A percentile compares a stretch with the other conserved stretches of the same genome.
phyloP scores from a whole-genome alignment of 257 asterid genomes.

The Cynanchum wilfordii region DNA sequence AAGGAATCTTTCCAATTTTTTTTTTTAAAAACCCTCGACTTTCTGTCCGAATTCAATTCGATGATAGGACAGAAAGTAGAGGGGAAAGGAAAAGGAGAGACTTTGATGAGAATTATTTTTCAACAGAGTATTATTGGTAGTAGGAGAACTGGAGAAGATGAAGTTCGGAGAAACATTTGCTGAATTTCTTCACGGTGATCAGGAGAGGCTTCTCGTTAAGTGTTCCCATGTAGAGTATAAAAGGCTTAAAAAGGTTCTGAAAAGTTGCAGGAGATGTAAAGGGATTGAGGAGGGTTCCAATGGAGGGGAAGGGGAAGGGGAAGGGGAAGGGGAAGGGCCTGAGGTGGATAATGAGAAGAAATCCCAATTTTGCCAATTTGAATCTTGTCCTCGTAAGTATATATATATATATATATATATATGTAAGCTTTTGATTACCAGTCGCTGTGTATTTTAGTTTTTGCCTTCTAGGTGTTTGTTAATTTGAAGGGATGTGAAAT shows the following conservation, averaged over 20 bases:
- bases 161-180: constrained; percentile 78
- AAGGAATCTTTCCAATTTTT: neutral
- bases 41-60: neutral
- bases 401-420: too few species aligned
- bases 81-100: neutral
- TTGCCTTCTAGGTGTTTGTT: neutral
- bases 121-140: too few species aligned
- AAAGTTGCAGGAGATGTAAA: constrained; percentile 58
- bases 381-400: constrained; percentile 49
- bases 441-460: neutral
- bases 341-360: constrained; percentile 9
- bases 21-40: neutral
- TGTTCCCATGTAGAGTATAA: constrained; percentile 72
- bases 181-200: constrained; percentile 57
- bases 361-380: constrained; percentile 26
- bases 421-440: neutral
- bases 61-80: neutral
- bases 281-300: constrained; percentile 23
- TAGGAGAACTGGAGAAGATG: constrained; percentile 32
- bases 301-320: constrained; percentile 28
- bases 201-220: constrained; percentile 46
- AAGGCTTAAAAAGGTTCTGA: constrained; percentile 77
- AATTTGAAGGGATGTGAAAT: neutral
- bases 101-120: neutral
- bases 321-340: constrained; percentile 22